Percentiles rank a stretch among this genome's conserved stretches.
Conservation (phyloP, 2,329 filamentous ascomycete genomes). For the Neoscytalidium dimidiatum region DNA sequence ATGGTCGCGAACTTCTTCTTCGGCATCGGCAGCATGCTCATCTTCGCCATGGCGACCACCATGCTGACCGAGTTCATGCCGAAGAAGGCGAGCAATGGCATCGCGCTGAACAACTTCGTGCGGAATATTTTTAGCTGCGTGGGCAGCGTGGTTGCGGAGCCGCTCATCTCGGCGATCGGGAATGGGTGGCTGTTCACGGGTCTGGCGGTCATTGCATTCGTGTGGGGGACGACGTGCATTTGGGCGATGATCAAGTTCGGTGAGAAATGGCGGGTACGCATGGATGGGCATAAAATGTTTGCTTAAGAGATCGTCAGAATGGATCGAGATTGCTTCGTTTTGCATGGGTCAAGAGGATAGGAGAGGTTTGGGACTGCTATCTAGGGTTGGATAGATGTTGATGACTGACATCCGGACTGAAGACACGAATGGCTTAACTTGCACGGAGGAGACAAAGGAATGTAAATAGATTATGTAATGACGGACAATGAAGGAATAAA, state of each 20-base stretch:
- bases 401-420: too few relatives aligned
- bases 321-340: neutral
- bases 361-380: too few relatives aligned
- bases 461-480: too few relatives aligned
- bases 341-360: neutral
- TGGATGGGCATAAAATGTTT: conserved; percentile 20
- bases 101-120: conserved; percentile 43
- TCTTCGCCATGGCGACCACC: conserved; percentile 39
- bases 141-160: conserved; percentile 39
- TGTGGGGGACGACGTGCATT: conserved; percentile 58
- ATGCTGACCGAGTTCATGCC: conserved; percentile 46
- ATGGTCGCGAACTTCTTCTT: conserved; percentile 45
- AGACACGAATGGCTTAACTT: too few relatives aligned
- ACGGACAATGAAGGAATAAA: too few relatives aligned
- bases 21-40: conserved; percentile 41
- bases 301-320: neutral
- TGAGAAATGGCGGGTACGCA: conserved; percentile 57
- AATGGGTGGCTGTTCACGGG: conserved; percentile 45
- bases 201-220: conserved; percentile 44
- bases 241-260: conserved; percentile 63
- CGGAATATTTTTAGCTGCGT: conserved; percentile 40
- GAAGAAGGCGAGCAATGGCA: conserved; percentile 34
- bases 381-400: too few relatives aligned
- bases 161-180: conserved; percentile 36
- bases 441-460: too few relatives aligned